A percentile compares a stretch with the other conserved stretches of the same genome.
Evolutionary conservation across 2,329 filamentous ascomycete genomes (phyloP).

Genomic region (Fusarium poae): DNA sequence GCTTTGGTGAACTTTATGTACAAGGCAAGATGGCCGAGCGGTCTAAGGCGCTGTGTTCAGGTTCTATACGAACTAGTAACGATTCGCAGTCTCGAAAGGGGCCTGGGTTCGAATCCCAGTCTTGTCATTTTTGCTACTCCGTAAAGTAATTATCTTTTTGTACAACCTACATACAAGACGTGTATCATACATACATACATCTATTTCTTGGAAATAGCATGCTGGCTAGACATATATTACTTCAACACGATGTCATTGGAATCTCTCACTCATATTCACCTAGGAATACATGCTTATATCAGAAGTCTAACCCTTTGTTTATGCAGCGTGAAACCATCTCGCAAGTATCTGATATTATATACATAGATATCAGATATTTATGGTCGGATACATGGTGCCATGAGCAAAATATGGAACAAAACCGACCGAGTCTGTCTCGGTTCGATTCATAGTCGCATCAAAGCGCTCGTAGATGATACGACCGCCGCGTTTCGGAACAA

Average conservation of each 20-base stretch:
- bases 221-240: no score
- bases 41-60: constrained; percentile 47
- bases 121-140: constrained; percentile 27
- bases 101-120: constrained; percentile 45
- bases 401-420: not conserved
- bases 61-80: constrained; percentile 38
- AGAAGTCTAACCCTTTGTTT: no score
- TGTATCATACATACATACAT: no score
- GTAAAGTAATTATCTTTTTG: not conserved
- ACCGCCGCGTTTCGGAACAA: not conserved
- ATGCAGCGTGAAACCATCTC: not conserved
- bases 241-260: no score
- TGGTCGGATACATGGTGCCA: not conserved
- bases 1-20: accelerated
- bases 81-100: constrained; percentile 46
- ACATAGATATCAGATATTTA: not conserved
- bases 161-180: no score
- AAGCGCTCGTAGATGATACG: not conserved
- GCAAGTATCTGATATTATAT: not conserved
- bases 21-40: constrained; percentile 39
- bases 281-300: no score
- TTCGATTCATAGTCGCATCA: not conserved
- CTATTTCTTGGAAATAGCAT: no score
- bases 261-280: no score
- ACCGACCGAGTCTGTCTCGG: not conserved